phyloP scores from a whole-genome alignment of 1,284 basidiomycete genomes.

The Irpex sp. region DNA sequence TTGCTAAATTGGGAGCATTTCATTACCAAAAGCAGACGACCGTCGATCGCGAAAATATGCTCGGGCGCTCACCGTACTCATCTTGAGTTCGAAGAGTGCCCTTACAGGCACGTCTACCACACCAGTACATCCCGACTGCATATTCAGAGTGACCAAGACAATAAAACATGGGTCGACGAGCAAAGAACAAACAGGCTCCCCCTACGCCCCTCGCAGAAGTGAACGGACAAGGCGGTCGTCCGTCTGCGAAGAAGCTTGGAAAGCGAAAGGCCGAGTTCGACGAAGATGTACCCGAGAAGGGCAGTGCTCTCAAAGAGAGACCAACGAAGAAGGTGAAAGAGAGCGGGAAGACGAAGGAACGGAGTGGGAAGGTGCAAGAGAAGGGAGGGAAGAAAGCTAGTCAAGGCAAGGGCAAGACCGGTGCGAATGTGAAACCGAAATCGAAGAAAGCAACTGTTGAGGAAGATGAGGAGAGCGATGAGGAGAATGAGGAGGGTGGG shows the following conservation, averaged over 20 bases:
- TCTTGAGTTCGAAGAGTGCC: too few species aligned
- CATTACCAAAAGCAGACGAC: not conserved
- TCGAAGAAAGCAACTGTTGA: slow-evolving; percentile 14
- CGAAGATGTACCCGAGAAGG: slow-evolving; percentile 40
- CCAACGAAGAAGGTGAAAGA: slow-evolving; percentile 18
- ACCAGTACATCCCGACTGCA: too few species aligned
- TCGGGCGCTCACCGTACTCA: not conserved
- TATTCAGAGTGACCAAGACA: too few species aligned
- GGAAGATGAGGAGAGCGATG: slow-evolving; percentile 15
- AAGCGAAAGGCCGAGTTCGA: slow-evolving; percentile 67
- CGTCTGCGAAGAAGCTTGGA: slow-evolving; percentile 52
- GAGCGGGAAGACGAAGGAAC: slow-evolving; percentile 17
- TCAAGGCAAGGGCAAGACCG: slow-evolving; percentile 26
- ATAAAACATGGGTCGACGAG: slow-evolving; percentile 74
- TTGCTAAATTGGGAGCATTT: not conserved
- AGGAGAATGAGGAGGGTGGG: slow-evolving; percentile 15
- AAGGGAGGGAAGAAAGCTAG: slow-evolving; percentile 19
- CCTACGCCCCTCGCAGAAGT: slow-evolving; percentile 51
- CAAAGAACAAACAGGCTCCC: slow-evolving; percentile 85
- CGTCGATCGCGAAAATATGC: not conserved
- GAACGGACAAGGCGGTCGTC: slow-evolving; percentile 21
- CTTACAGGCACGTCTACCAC: too few species aligned
- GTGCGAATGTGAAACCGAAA: slow-evolving; percentile 19
- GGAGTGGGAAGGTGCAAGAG: slow-evolving; percentile 10
- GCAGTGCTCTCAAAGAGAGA: slow-evolving; percentile 9